Percentiles rank a stretch among this genome's conserved stretches.
Evolutionary conservation across 441 rosid species (phyloP).

Genomic region (Erodium trifolium): DNA sequence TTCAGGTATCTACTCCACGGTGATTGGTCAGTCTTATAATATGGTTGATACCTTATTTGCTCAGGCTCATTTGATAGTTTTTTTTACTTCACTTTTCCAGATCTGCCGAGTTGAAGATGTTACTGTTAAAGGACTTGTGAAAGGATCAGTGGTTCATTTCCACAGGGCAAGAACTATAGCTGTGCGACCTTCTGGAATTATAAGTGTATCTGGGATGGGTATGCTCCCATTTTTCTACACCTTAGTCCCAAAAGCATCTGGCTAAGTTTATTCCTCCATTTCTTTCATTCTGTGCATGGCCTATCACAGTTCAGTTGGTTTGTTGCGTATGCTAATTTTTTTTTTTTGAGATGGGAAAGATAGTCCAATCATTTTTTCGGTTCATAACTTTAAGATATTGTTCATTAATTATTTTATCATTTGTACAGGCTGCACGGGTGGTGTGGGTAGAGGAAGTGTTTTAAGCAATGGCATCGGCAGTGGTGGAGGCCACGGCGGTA

Average conservation of each 20-base stretch:
- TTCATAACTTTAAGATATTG: background rate
- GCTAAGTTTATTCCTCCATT: background rate
- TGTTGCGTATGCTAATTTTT: background rate
- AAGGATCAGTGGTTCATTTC: constrained; percentile 96
- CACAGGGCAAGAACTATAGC: constrained; percentile 86
- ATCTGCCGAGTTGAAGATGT: constrained; percentile 98
- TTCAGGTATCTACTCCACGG: constrained; percentile 59
- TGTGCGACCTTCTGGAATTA: constrained; percentile 63
- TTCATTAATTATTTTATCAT: constrained; percentile 5
- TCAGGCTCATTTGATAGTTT: constrained; percentile 12
- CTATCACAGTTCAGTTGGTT: background rate
- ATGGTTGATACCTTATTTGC: constrained; percentile 10
- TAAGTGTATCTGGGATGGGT: constrained; percentile 96
- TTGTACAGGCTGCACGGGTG: constrained; percentile 89
- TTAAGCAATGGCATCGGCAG: constrained; percentile 75
- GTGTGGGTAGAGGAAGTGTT: constrained; percentile 75
- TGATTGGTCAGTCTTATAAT: constrained; percentile 13
- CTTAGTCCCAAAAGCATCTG: background rate
- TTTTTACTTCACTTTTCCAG: constrained; percentile 34
- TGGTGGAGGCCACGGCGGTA: constrained; percentile 99
- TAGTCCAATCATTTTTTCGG: background rate
- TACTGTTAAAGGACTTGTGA: constrained; percentile 66
- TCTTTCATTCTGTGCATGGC: background rate
- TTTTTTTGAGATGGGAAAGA: constrained; percentile 13
- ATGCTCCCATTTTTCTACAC: constrained; percentile 20